Evolutionary conservation across 73 alveolate species (phyloP).

Genomic region (Paramecium tetraurelia): DNA sequence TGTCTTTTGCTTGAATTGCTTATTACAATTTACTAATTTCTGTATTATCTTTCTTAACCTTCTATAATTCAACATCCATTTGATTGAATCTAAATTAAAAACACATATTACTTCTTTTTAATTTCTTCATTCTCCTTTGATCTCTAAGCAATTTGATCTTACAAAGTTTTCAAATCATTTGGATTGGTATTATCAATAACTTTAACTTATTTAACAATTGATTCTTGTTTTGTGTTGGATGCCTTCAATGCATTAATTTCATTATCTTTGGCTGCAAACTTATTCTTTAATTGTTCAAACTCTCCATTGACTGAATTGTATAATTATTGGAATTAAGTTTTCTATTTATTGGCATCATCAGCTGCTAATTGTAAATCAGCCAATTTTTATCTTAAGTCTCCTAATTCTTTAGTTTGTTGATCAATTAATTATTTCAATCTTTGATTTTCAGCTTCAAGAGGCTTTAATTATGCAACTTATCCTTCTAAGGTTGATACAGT

Average conservation of each 20-base stretch:
- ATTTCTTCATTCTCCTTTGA: slow-evolving; percentile 24
- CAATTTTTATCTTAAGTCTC: neutral
- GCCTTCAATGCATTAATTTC: neutral
- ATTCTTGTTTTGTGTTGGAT: neutral
- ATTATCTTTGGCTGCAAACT: neutral
- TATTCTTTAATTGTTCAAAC: neutral
- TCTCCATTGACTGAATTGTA: neutral
- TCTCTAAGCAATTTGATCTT: slow-evolving; percentile 5
- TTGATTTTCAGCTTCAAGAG: slow-evolving; percentile 11
- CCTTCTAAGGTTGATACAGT: neutral
- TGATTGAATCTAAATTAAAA: neutral
- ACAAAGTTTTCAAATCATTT: neutral
- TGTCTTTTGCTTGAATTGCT: slow-evolving; percentile 20
- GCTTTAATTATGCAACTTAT: neutral
- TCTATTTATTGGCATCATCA: neutral
- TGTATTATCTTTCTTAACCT: neutral
- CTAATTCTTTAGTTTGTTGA: neutral
- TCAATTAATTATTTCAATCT: slow-evolving; percentile 2
- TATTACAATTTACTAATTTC: neutral
- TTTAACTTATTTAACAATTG: neutral
- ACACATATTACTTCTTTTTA: neutral
- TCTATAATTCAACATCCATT: slow-evolving; percentile 22
- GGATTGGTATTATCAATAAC: slow-evolving; percentile 12
- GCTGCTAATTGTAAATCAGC: neutral
- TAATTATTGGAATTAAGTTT: neutral